Evolutionary conservation across 768 basidiomycete species (phyloP), one percentile per base, ranked within the genome.

Genomic region (Dictyophora rubrovolvata): DNA sequence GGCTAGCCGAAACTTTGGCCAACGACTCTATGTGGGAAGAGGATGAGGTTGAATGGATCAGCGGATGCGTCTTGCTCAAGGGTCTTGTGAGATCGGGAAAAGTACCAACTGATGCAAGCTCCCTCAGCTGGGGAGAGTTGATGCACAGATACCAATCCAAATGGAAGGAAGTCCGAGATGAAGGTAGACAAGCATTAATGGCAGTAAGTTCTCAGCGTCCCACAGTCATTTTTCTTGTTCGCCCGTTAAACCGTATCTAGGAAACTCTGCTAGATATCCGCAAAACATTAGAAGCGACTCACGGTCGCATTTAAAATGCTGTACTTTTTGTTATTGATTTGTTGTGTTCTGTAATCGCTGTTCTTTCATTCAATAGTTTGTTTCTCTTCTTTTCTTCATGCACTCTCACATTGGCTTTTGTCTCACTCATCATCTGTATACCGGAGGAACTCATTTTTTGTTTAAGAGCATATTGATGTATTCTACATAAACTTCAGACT

Each of bases 161-260:
- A 56, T 85, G 83, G 83, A 85, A 84, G 66, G 83, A 85, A 66
- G 84, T 85, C 61, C 82, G 81, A 66, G 83, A 85, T 63, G 83
- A 85, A 67, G 76, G 80, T 14, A 70, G 83, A 61, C 83, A 85
- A 67, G 76, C 77, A 0, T 73, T 83, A 61, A 83, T 83, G 14
- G 79, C 81, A 59, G 83, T 81, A 48, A 64, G 77, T 55, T 47
- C 20, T 59, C 46, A 21, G 16, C 12, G 22, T 22, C n/a, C n/a
- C n/a, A n/a, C n/a, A n/a, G n/a, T n/a, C n/a, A n/a, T 23, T 36
- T 12, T 46, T 3, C 10, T 1, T 37, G 7, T 46, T 12, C 20
- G 3, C 21, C 16, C 47, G 28, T 50, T 20, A 34, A 35, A 16
- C n/a, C 42, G 2, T 36, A 20, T 34, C 14, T 20, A 59, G 57